A percentile compares a stretch with the other conserved stretches of the same genome.
Evolutionary conservation across 73 alveolate genomes (phyloP).

Genomic region (Paramecium octaurelia): DNA sequence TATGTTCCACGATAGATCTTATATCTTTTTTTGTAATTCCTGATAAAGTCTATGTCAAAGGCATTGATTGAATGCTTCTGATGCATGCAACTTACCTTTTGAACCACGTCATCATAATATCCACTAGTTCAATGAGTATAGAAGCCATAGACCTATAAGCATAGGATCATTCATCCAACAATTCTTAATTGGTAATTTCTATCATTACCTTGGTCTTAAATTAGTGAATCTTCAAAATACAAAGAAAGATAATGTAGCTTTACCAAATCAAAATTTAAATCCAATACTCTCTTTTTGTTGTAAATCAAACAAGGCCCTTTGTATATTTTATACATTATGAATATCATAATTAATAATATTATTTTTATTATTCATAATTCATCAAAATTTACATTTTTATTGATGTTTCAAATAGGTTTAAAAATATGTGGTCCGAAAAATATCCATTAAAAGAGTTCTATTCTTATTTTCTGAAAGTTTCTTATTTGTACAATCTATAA

Average conservation of each 20-base stretch:
- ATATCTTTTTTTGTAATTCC: neutral
- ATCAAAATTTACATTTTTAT: neutral
- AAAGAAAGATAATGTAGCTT: neutral
- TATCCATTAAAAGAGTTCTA: neutral
- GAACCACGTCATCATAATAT: neutral
- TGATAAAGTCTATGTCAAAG: neutral
- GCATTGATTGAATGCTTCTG: constrained; percentile 5
- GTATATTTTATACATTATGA: neutral
- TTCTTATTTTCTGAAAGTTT: neutral
- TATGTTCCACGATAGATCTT: neutral
- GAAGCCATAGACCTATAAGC: neutral
- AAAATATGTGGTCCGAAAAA: neutral
- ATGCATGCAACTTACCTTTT: neutral
- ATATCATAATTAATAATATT: neutral
- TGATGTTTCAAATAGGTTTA: neutral
- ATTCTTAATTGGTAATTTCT: neutral
- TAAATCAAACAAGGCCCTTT: neutral
- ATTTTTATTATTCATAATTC: neutral
- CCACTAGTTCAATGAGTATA: neutral
- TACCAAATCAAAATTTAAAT: neutral
- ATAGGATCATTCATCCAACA: neutral
- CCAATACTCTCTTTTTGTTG: neutral
- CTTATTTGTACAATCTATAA: neutral
- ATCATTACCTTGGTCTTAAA: constrained; percentile 1
- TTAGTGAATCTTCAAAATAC: neutral